A percentile compares a stretch with the other conserved stretches of the same genome.
These are phyloP conservation scores for Trichocomaceae sp. DNA, from an alignment of 2,329 filamentous ascomycete species.

Conservation along the genomic window DNA sequence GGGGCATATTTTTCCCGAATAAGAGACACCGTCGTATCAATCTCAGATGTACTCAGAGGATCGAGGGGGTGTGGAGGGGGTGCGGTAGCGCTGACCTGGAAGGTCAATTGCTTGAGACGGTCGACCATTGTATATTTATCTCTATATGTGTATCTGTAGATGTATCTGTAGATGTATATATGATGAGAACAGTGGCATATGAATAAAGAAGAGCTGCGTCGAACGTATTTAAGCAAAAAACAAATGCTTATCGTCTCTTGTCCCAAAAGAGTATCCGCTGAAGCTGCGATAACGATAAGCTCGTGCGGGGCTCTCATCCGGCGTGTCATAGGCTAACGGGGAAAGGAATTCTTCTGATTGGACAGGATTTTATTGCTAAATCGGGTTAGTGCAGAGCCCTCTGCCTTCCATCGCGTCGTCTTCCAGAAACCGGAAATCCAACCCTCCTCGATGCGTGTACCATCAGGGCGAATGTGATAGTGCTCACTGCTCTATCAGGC, in stretches of 20 bases:
- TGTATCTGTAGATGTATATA: no score
- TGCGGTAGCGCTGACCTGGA: constrained; percentile 53
- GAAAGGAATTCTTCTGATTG: not conserved
- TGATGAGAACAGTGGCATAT: no score
- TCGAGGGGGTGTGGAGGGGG: constrained; percentile 66
- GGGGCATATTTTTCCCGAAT: constrained; percentile 64
- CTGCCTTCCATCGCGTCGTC: not conserved
- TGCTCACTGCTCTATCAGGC: not conserved
- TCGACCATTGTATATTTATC: constrained; percentile 41
- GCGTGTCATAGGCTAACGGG: not conserved
- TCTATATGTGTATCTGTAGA: not conserved
- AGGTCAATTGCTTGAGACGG: constrained; percentile 57
- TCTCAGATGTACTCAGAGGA: constrained; percentile 66
- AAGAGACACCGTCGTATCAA: constrained; percentile 61
- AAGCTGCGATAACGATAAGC: constrained; percentile 14
- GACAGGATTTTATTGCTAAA: constrained; percentile 9
- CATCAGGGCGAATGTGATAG: no score
- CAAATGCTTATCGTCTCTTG: not conserved
- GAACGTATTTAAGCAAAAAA: not conserved
- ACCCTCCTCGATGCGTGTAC: not conserved
- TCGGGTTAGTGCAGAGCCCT: not conserved
- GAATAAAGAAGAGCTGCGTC: no score
- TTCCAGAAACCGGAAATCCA: constrained; percentile 14
- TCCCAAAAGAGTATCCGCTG: constrained; percentile 4
- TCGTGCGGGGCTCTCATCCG: not conserved